A percentile compares a stretch with the other conserved stretches of the same genome.
Conservation (phyloP, 768 basidiomycete species). For the Wakefieldia striispora region DNA sequence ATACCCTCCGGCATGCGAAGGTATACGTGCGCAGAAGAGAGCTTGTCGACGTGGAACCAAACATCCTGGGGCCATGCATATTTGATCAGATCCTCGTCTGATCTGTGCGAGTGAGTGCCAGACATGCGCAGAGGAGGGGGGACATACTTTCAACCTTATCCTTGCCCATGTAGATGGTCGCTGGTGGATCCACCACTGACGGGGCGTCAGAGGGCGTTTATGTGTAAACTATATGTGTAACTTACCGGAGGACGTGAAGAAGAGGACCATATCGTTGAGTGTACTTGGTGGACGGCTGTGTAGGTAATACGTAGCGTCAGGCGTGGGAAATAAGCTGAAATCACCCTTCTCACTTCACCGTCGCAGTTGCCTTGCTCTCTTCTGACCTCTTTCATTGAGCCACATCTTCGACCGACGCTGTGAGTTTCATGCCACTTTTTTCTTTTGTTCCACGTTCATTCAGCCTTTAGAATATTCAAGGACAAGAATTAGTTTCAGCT, state of each 20-base stretch:
- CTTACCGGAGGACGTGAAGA: constrained; percentile 56
- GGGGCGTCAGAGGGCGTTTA: neutral
- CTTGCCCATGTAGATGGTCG: constrained; percentile 87
- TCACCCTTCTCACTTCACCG: no score
- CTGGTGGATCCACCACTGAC: constrained; percentile 60
- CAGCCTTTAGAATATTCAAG: neutral
- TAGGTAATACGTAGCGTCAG: no score
- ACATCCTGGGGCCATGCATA: constrained; percentile 88
- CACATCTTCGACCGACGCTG: neutral
- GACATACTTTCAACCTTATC: constrained; percentile 90
- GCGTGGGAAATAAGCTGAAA: constrained; percentile 4
- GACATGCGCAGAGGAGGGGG: neutral
- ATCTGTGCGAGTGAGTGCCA: constrained; percentile 21
- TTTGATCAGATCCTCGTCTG: constrained; percentile 94
- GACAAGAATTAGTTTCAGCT: no score
- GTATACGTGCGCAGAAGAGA: constrained; percentile 96
- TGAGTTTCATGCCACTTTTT: neutral
- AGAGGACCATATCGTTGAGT: constrained; percentile 73
- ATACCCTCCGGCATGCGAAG: constrained; percentile 83
- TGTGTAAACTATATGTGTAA: neutral
- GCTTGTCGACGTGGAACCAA: constrained; percentile 98
- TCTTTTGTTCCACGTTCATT: neutral
- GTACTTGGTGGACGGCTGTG: no score
- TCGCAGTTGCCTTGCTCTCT: no score
- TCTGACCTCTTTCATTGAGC: neutral